Base-by-base conservation (phyloP, 495 filamentous ascomycete genomes). In the Extremus antarcticus region DNA sequence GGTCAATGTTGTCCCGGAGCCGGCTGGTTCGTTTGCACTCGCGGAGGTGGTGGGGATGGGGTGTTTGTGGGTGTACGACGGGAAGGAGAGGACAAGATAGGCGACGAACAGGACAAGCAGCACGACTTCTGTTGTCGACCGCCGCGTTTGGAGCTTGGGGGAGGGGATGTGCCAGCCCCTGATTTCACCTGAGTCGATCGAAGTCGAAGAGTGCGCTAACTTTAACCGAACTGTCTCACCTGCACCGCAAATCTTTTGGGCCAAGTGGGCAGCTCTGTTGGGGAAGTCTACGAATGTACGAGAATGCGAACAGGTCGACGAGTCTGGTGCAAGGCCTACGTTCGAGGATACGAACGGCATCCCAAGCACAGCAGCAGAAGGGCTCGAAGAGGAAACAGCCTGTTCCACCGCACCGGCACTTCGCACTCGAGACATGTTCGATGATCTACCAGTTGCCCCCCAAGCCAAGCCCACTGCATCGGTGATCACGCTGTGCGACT, bases 201-300 rank as follows among this genome's bases (percentile, higher is more conserved):
- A 49, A 24, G 8, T n/a, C 4, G 3, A 7, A 4, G 4, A 4
- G 19, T 17, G n/a, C 41, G 23, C 46, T 49, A 49, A 49, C 24
- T 24, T 17, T 29, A 49, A 4, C 46, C 46, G 46, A 49, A 49
- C 23, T 49, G 46, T 49, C 46, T 49, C 17, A 49, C 23, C 41
- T 45, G 41, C 41, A 45, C 7, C 16, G 13, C 29, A 13, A 35
- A 35, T 35, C 7, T n/a, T n/a, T n/a, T n/a, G n/a, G n/a, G n/a
- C n/a, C n/a, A n/a, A n/a, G n/a, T n/a, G n/a, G n/a, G n/a, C n/a
- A n/a, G n/a, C n/a, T n/a, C n/a, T n/a, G n/a, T n/a, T n/a, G n/a
- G n/a, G n/a, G n/a, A n/a, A n/a, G n/a, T n/a, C n/a, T n/a, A n/a
- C n/a, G n/a, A n/a, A n/a, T 35, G 29, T 7, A 35, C 29, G 29